Evolutionary conservation across 2,329 filamentous ascomycete genomes (phyloP).

Genomic region (Aspergillus intermedius): DNA sequence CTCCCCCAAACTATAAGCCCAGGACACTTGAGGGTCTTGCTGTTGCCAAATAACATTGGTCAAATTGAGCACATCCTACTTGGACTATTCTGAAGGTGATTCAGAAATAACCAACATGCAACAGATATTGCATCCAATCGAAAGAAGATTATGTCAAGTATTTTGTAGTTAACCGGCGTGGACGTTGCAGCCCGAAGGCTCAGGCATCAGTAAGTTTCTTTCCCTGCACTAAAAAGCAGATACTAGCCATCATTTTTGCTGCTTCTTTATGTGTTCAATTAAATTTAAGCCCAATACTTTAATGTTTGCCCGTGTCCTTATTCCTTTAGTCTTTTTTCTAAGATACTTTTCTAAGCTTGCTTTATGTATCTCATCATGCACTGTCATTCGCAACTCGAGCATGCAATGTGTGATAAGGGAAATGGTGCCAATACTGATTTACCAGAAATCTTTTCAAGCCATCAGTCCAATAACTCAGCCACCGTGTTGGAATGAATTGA

Average conservation of each 20-base stretch:
- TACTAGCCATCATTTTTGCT: too few species aligned
- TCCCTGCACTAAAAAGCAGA: too few species aligned
- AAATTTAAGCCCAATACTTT: too few species aligned
- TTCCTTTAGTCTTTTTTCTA: too few species aligned
- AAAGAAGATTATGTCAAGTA: constrained; percentile 11
- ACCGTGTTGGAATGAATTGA: background rate
- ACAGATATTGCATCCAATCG: constrained; percentile 11
- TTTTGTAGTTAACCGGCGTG: background rate
- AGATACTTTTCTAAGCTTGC: too few species aligned
- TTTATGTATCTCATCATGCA: too few species aligned
- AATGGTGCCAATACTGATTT: background rate
- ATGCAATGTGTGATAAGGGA: background rate
- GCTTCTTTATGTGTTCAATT: too few species aligned
- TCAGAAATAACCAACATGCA: background rate
- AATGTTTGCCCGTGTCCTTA: too few species aligned
- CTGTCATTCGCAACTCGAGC: background rate
- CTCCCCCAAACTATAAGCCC: constrained; percentile 19
- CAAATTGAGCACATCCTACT: background rate
- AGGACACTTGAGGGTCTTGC: constrained; percentile 6
- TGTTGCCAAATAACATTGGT: background rate
- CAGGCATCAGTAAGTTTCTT: too few species aligned
- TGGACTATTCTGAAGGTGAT: background rate
- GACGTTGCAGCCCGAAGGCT: too few species aligned
- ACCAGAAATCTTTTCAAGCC: background rate
- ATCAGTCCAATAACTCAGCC: background rate